Evolutionary conservation across 2,329 filamentous ascomycete species (phyloP).

Genomic region (Microdochium bolleyi): DNA sequence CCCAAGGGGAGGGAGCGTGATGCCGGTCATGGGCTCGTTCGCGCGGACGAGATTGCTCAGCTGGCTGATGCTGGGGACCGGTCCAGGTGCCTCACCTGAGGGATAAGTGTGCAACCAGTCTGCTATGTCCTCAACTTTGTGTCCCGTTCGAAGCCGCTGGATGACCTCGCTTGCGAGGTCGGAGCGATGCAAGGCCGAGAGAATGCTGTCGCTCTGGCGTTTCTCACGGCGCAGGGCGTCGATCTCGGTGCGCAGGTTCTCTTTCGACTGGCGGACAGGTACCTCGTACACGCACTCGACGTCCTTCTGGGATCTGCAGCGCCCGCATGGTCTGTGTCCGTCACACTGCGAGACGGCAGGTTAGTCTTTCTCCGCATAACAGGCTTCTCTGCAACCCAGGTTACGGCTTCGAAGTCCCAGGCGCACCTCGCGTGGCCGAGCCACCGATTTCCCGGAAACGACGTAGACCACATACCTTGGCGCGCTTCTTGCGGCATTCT

Average conservation of each 20-base stretch:
- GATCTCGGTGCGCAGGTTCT: constrained; percentile 51
- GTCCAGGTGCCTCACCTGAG: neutral
- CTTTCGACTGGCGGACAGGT: constrained; percentile 56
- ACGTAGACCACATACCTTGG: constrained; percentile 42
- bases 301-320: constrained; percentile 47
- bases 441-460: no score
- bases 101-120: constrained; percentile 34
- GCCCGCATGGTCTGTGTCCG: constrained; percentile 44
- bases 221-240: constrained; percentile 47
- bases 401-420: no score
- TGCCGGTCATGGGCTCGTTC: neutral
- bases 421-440: no score
- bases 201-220: constrained; percentile 44
- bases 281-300: constrained; percentile 53
- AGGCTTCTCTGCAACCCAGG: no score
- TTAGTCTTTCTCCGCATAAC: no score
- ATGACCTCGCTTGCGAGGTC: constrained; percentile 48
- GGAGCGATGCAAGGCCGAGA: constrained; percentile 43
- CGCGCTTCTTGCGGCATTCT: constrained; percentile 54
- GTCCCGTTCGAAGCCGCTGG: constrained; percentile 41
- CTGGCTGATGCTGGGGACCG: neutral
- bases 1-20: constrained; percentile 11
- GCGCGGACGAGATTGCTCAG: neutral
- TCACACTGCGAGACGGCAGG: constrained; percentile 41
- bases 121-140: constrained; percentile 46